A percentile compares a stretch with the other conserved stretches of the same genome.
Conservation (phyloP, 2,329 filamentous ascomycete species). For the Neonectria coccinea region DNA sequence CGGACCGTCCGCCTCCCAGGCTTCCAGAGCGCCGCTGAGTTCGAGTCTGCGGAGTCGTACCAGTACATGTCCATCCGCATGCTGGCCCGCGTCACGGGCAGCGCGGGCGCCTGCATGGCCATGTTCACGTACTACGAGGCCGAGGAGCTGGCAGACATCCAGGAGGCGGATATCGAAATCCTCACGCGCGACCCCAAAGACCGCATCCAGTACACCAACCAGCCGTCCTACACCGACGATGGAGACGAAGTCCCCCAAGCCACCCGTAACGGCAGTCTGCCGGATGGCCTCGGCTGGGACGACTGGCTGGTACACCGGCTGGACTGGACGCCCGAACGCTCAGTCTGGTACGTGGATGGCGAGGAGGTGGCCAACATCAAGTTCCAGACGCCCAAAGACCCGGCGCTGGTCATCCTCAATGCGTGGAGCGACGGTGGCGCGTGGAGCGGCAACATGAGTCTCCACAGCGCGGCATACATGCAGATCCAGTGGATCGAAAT, state of each 20-base stretch:
- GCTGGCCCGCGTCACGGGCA: slow-evolving; percentile 62
- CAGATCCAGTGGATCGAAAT: slow-evolving; percentile 74
- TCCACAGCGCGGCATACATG: slow-evolving; percentile 62
- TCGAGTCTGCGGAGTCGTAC: slow-evolving; percentile 53
- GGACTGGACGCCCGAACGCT: slow-evolving; percentile 67
- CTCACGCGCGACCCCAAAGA: slow-evolving; percentile 59
- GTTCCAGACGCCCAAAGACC: slow-evolving; percentile 66
- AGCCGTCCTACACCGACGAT: slow-evolving; percentile 62
- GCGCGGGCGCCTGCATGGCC: slow-evolving; percentile 62
- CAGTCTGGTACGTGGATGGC: slow-evolving; percentile 68
- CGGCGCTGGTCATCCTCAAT: slow-evolving; percentile 67
- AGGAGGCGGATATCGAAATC: slow-evolving; percentile 67
- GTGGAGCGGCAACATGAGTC: slow-evolving; percentile 70
- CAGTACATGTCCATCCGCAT: slow-evolving; percentile 57
- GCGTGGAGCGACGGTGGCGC: slow-evolving; percentile 71
- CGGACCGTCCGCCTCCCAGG: slow-evolving; percentile 57
- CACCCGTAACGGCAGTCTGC: slow-evolving; percentile 61
- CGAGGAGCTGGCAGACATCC: slow-evolving; percentile 53
- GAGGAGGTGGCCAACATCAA: slow-evolving; percentile 62
- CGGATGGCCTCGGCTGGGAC: slow-evolving; percentile 59
- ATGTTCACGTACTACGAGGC: slow-evolving; percentile 64
- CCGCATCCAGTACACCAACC: slow-evolving; percentile 69
- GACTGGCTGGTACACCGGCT: slow-evolving; percentile 70
- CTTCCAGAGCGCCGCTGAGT: slow-evolving; percentile 63
- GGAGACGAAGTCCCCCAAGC: slow-evolving; percentile 60